Conservation (phyloP, 2,329 filamentous ascomycete genomes). For the Byssoonygena ceratinophila region DNA sequence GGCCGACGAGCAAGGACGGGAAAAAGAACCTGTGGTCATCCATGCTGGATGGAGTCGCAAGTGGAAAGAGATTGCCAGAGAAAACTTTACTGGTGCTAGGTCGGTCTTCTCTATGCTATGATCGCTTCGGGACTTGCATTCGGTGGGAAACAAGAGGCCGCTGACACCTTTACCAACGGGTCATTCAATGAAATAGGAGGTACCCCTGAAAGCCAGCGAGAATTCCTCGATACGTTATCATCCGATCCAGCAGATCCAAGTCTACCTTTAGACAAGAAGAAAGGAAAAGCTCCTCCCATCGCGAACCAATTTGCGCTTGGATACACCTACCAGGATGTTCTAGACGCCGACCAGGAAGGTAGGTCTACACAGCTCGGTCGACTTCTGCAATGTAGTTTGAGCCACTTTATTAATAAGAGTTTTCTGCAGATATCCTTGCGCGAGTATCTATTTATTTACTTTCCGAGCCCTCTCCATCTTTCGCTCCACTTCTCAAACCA, state of each 20-base stretch:
- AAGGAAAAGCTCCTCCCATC: slow-evolving; percentile 58
- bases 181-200: slow-evolving; percentile 49
- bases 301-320: slow-evolving; percentile 87
- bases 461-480: slow-evolving; percentile 71
- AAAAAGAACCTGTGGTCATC: slow-evolving; percentile 91
- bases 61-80: slow-evolving; percentile 77
- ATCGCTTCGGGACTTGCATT: not conserved
- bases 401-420: slow-evolving; percentile 8
- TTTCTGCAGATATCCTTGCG: slow-evolving; percentile 63
- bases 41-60: slow-evolving; percentile 82
- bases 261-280: slow-evolving; percentile 38
- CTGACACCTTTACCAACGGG: not conserved
- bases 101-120: slow-evolving; percentile 33
- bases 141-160: not conserved
- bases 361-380: slow-evolving; percentile 18
- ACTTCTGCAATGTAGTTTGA: not conserved
- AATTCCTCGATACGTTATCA: slow-evolving; percentile 59
- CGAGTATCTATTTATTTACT: slow-evolving; percentile 82
- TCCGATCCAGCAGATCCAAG: slow-evolving; percentile 35
- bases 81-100: slow-evolving; percentile 84
- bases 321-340: slow-evolving; percentile 89
- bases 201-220: slow-evolving; percentile 68
- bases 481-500: slow-evolving; percentile 70
- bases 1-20: slow-evolving; percentile 49
- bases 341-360: slow-evolving; percentile 91